A percentile compares a stretch with the other conserved stretches of the same genome.
phyloP scores from a whole-genome alignment of 768 basidiomycete species.

The Tricholoma bakamatsutake region DNA sequence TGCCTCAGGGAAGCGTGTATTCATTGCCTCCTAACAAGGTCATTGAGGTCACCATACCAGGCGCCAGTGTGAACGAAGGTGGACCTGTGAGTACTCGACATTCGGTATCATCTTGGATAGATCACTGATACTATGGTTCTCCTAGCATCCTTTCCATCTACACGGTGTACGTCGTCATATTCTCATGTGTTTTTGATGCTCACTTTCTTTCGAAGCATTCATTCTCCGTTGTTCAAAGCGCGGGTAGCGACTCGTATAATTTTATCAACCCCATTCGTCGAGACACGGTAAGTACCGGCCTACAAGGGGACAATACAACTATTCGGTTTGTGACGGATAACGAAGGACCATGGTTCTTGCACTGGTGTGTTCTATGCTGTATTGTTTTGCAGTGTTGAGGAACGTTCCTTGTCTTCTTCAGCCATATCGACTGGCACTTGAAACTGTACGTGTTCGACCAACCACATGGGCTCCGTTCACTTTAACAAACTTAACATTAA shows the following conservation, averaged over 20 bases:
- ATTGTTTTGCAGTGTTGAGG: not conserved
- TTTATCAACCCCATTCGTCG: constrained; percentile 16
- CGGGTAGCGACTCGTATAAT: constrained; percentile 23
- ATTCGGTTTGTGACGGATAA: constrained; percentile 61
- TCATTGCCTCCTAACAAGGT: constrained; percentile 36
- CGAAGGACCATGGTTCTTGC: constrained; percentile 44
- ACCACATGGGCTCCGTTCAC: not conserved
- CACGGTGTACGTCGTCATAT: constrained; percentile 20
- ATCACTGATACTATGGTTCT: not conserved
- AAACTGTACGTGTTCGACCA: constrained; percentile 1
- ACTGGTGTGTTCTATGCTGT: not conserved
- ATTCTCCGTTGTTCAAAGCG: constrained; percentile 32
- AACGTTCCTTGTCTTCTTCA: not conserved
- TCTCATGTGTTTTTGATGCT: not conserved
- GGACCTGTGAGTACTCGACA: constrained; percentile 20
- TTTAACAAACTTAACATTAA: not conserved
- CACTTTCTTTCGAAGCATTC: constrained; percentile 20
- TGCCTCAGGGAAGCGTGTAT: constrained; percentile 35
- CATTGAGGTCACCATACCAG: constrained; percentile 40
- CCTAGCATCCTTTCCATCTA: constrained; percentile 25
- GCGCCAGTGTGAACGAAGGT: constrained; percentile 16
- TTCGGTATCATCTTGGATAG: constrained; percentile 5
- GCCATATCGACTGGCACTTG: constrained; percentile 7
- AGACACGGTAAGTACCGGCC: constrained; percentile 31
- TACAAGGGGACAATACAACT: constrained; percentile 31